These are phyloP conservation scores for Orbilia ellipsospora DNA, from an alignment of 2,329 filamentous ascomycete species.

Conservation along the genomic window DNA sequence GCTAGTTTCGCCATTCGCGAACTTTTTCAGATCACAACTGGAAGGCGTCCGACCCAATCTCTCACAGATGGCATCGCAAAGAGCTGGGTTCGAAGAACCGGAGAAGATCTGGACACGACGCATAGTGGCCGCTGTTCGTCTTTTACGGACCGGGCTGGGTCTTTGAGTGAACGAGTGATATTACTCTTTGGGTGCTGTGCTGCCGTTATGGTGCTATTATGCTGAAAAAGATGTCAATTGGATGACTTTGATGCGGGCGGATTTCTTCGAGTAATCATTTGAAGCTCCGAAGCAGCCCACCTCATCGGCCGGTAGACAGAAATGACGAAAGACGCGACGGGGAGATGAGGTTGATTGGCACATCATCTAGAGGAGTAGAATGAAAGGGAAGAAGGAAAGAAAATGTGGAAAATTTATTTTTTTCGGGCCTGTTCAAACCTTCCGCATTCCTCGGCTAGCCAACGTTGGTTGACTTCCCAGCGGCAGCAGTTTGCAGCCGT, in stretches of 20 bases:
- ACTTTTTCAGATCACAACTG: conserved; percentile 73
- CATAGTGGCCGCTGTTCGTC: conserved; percentile 63
- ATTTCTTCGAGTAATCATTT: conserved; percentile 47
- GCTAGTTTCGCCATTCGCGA: conserved; percentile 76
- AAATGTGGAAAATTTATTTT: conserved; percentile 36
- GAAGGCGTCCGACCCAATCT: conserved; percentile 71
- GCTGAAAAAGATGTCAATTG: conserved; percentile 33
- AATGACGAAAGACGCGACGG: conserved; percentile 7
- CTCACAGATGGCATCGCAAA: conserved; percentile 75
- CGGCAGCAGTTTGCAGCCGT: too few relatives aligned
- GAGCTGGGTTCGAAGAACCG: conserved; percentile 72
- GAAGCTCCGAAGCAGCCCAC: conserved; percentile 22
- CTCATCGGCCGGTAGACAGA: conserved; percentile 38
- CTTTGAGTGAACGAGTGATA: conserved; percentile 1
- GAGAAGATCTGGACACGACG: conserved; percentile 75
- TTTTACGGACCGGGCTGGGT: not conserved
- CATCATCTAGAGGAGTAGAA: conserved; percentile 3
- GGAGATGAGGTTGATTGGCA: conserved; percentile 9
- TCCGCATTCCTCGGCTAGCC: conserved; percentile 11
- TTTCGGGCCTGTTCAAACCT: conserved; percentile 42
- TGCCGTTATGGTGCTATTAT: conserved; percentile 27
- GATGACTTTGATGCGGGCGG: conserved; percentile 32
- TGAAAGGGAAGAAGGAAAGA: conserved; percentile 7
- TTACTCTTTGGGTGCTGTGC: not conserved
- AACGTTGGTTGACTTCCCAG: too few relatives aligned